Evolutionary conservation across 1,284 basidiomycete genomes (phyloP).

Genomic region (Boletellus sp.): DNA sequence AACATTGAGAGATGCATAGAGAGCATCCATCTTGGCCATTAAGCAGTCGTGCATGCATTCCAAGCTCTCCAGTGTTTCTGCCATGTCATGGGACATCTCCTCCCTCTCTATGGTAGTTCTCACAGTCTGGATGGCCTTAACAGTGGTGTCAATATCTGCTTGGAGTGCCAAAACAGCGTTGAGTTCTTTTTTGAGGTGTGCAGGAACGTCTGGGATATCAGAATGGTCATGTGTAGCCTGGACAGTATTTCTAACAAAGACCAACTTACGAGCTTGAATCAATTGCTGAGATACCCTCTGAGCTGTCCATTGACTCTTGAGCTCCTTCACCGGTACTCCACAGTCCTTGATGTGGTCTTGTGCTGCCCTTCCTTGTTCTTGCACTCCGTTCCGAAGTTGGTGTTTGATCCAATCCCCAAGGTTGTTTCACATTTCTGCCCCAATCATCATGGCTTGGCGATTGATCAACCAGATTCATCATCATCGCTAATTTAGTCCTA

Average conservation of each 20-base stretch:
- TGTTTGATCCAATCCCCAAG: slow-evolving; percentile 31
- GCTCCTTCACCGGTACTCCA: slow-evolving; percentile 6
- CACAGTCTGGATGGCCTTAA: slow-evolving; percentile 20
- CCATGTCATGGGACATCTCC: too few relatives aligned
- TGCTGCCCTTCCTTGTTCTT: slow-evolving; percentile 6
- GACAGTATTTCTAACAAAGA: too few relatives aligned
- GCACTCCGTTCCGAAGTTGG: slow-evolving; percentile 9
- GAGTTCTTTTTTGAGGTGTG: slow-evolving; percentile 35
- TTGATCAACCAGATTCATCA: slow-evolving; percentile 31
- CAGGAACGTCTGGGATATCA: slow-evolving; percentile 38
- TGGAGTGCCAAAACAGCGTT: slow-evolving; percentile 36
- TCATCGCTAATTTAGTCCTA: slow-evolving; percentile 16
- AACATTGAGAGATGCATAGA: slow-evolving; percentile 38
- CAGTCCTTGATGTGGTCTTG: slow-evolving; percentile 7
- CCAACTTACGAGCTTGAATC: not conserved
- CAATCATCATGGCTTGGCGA: slow-evolving; percentile 22
- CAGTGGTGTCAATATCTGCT: slow-evolving; percentile 30
- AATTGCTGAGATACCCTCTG: not conserved
- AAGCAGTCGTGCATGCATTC: slow-evolving; percentile 17
- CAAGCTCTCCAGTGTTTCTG: slow-evolving; percentile 20
- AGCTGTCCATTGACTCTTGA: slow-evolving; percentile 29
- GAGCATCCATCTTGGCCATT: slow-evolving; percentile 23
- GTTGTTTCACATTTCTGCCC: slow-evolving; percentile 14
- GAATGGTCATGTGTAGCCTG: too few relatives aligned
- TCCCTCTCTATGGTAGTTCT: not conserved